These are phyloP conservation scores for Boletus rubropictus DNA, from an alignment of 768 basidiomycete species.

Conservation along the genomic window DNA sequence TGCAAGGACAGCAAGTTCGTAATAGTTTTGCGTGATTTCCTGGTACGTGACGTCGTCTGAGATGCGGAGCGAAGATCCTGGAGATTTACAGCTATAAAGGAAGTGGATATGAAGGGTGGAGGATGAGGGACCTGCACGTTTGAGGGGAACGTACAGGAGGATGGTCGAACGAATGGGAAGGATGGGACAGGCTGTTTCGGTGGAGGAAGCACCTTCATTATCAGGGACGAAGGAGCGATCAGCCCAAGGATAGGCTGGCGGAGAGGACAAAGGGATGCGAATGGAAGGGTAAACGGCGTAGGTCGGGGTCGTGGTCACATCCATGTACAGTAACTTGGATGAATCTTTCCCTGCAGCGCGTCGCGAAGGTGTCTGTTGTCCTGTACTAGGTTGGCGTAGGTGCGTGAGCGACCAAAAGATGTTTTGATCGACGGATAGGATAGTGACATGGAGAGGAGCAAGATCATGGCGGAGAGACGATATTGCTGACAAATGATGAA, in stretches of 20 bases:
- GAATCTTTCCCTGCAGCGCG: constrained; percentile 29
- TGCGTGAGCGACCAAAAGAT: constrained; percentile 55
- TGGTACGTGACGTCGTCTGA: constrained; percentile 32
- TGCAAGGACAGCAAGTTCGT: constrained; percentile 64
- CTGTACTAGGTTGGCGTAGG: constrained; percentile 18
- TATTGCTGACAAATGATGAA: constrained; percentile 41
- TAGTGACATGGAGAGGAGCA: constrained; percentile 52
- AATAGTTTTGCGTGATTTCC: constrained; percentile 64
- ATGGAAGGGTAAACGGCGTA: constrained; percentile 44
- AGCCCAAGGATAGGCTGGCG: constrained; percentile 24
- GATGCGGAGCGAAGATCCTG: constrained; percentile 33
- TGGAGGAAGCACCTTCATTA: constrained; percentile 16
- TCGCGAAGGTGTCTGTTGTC: constrained; percentile 24
- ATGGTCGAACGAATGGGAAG: constrained; percentile 54
- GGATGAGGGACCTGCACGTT: constrained; percentile 34
- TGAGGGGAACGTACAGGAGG: constrained; percentile 50
- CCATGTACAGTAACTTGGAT: constrained; percentile 29
- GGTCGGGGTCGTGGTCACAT: constrained; percentile 37
- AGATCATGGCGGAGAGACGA: constrained; percentile 36
- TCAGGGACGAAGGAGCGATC: constrained; percentile 33
- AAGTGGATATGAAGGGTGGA: constrained; percentile 58
- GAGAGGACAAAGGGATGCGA: constrained; percentile 40
- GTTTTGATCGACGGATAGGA: constrained; percentile 56
- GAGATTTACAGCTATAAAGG: constrained; percentile 44
- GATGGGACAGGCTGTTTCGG: constrained; percentile 35